Percentiles rank a stretch among this genome's conserved stretches.
phyloP scores from a whole-genome alignment of 2,329 filamentous ascomycete genomes.

The Penicillium paneum region DNA sequence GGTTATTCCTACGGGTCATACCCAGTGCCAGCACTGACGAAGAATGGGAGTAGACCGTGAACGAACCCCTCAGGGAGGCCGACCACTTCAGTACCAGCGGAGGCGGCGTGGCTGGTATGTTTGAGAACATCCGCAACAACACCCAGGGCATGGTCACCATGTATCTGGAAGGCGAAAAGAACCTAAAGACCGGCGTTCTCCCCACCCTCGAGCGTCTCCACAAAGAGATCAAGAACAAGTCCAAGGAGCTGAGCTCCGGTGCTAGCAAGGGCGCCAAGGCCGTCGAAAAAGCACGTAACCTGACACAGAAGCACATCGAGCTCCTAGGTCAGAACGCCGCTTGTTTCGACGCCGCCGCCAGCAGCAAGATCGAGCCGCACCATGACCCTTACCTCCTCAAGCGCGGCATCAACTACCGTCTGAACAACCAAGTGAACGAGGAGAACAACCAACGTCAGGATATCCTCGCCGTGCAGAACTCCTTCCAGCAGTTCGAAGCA shows the following conservation, averaged over 20 bases:
- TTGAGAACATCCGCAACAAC: conserved; percentile 90
- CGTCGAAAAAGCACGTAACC: conserved; percentile 81
- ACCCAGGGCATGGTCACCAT: conserved; percentile 75
- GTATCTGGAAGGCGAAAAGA: conserved; percentile 87
- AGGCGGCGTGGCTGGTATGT: conserved; percentile 84
- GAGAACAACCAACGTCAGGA: conserved; percentile 97
- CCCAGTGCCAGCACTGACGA: not conserved
- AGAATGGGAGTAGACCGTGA: conserved; percentile 62
- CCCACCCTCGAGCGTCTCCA: conserved; percentile 88
- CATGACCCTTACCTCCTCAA: conserved; percentile 88
- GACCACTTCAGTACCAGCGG: conserved; percentile 89
- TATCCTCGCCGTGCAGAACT: conserved; percentile 83
- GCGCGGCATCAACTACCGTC: conserved; percentile 74
- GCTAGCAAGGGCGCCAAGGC: conserved; percentile 82
- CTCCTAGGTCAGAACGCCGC: conserved; percentile 83
- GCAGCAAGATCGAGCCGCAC: conserved; percentile 64
- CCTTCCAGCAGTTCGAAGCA: conserved; percentile 81
- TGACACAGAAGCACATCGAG: conserved; percentile 94
- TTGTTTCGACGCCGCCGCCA: conserved; percentile 66
- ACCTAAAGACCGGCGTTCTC: conserved; percentile 77
- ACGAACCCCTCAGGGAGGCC: conserved; percentile 78
- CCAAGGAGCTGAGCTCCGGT: conserved; percentile 80
- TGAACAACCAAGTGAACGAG: conserved; percentile 86
- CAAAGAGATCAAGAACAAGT: conserved; percentile 94
- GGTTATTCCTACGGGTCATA: too few relatives aligned